These are phyloP conservation scores for Carex cristatella DNA, from an alignment of 176 grass and related monocot species.

Conservation along the genomic window DNA sequence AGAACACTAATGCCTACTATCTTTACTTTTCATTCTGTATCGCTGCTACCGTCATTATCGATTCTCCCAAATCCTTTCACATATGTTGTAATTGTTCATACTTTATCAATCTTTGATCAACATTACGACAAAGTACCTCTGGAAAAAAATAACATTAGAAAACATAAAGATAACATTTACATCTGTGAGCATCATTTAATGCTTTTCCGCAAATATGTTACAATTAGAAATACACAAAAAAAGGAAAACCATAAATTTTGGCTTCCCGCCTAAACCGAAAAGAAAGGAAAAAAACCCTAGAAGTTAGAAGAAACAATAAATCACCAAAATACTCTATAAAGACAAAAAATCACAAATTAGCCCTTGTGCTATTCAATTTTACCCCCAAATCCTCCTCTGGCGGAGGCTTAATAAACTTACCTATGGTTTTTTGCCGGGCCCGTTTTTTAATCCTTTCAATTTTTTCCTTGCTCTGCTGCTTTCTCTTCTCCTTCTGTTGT, in stretches of 20 bases:
- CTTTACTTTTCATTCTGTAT: no score
- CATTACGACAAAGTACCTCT: not conserved
- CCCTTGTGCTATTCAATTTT: slow-evolving; percentile 21
- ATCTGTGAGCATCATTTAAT: not conserved
- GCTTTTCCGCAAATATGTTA: slow-evolving; percentile 6
- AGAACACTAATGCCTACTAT: no score
- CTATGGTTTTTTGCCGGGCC: slow-evolving; percentile 75
- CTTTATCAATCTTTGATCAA: not conserved
- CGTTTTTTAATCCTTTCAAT: slow-evolving; percentile 80
- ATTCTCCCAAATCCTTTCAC: no score
- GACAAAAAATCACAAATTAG: slow-evolving; percentile 13
- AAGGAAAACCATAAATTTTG: not conserved
- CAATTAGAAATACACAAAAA: slow-evolving; percentile 4
- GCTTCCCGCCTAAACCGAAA: not conserved
- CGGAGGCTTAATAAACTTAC: slow-evolving; percentile 82
- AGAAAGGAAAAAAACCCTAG: not conserved
- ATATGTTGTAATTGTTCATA: no score
- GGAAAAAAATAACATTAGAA: not conserved
- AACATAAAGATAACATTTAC: slow-evolving; percentile 3
- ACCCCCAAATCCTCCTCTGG: slow-evolving; percentile 34
- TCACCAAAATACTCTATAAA: not conserved
- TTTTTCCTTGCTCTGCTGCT: slow-evolving; percentile 77
- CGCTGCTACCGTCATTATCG: no score
- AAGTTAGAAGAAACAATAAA: slow-evolving; percentile 15
- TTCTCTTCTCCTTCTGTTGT: slow-evolving; percentile 71